Conservation (phyloP, 2,329 filamentous ascomycete genomes). For the Fusarium succisae region DNA sequence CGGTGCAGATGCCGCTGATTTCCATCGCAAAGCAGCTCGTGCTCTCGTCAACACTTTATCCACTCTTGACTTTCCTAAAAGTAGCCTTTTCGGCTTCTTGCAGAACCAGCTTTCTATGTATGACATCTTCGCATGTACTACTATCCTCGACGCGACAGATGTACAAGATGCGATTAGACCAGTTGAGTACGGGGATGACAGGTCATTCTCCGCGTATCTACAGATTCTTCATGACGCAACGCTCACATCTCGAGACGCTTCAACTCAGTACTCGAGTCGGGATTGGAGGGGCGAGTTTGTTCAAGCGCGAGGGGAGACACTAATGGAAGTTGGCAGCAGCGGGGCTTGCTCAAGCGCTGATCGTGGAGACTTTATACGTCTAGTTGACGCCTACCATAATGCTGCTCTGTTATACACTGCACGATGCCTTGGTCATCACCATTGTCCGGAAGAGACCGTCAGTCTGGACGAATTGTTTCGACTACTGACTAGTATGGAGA, state of each 20-base stretch:
- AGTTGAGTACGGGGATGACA: background rate
- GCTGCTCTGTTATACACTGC: background rate
- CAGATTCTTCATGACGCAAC: background rate
- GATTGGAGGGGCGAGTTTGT: background rate
- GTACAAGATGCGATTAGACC: background rate
- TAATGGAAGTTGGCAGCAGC: background rate
- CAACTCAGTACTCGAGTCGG: fast-evolving
- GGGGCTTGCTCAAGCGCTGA: fast-evolving
- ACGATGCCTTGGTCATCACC: background rate
- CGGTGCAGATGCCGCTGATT: background rate
- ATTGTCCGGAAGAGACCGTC: fast-evolving
- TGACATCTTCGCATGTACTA: background rate
- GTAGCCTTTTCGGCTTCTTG: background rate
- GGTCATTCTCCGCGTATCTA: fast-evolving
- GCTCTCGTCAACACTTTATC: background rate
- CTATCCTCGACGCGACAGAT: background rate
- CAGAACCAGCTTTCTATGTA: background rate
- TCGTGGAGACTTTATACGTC: background rate
- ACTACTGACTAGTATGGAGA: background rate
- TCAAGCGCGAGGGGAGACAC: background rate
- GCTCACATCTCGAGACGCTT: fast-evolving
- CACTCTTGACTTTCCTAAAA: fast-evolving
- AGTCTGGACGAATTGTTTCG: background rate
- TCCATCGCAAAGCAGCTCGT: background rate
- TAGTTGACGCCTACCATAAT: background rate